Evolutionary conservation across 2,329 filamentous ascomycete species (phyloP).

Genomic region (Alternaria ventricosa): DNA sequence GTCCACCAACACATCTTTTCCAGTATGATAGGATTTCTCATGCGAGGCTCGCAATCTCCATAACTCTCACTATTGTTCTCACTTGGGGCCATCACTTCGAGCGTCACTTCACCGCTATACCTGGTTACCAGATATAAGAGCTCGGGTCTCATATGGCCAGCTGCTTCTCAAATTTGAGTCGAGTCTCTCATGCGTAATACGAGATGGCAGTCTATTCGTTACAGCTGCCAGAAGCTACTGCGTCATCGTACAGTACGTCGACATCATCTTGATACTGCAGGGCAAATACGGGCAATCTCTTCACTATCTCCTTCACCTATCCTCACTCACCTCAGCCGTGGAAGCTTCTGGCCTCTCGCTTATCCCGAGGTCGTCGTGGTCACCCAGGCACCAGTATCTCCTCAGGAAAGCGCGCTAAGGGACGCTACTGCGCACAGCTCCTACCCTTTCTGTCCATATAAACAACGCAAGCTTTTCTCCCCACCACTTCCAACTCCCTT

Average conservation of each 20-base stretch:
- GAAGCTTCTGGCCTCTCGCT: slow-evolving; percentile 6
- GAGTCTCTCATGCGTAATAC: neutral
- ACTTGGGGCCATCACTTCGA: neutral
- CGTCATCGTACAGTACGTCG: neutral
- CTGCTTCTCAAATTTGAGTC: neutral
- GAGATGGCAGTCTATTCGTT: neutral
- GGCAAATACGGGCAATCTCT: neutral
- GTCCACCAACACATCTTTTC: neutral
- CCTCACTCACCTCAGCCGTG: neutral
- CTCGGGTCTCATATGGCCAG: neutral
- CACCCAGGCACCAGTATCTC: slow-evolving; percentile 1
- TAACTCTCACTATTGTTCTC: neutral
- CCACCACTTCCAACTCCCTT: neutral
- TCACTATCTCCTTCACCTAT: slow-evolving; percentile 5
- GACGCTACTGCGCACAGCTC: slow-evolving; percentile 6
- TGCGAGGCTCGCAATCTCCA: neutral
- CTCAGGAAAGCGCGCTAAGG: slow-evolving; percentile 3
- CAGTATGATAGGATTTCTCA: neutral
- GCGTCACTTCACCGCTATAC: neutral
- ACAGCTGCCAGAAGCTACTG: neutral
- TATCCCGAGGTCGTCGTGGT: neutral
- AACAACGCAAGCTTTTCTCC: slow-evolving; percentile 5
- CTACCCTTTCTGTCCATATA: slow-evolving; percentile 12
- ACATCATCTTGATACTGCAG: neutral
- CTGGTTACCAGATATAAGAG: neutral